A percentile compares a stretch with the other conserved stretches of the same genome.
Evolutionary conservation across 176 grass and related monocot species (phyloP).

Genomic region (Hordeum marinum): DNA sequence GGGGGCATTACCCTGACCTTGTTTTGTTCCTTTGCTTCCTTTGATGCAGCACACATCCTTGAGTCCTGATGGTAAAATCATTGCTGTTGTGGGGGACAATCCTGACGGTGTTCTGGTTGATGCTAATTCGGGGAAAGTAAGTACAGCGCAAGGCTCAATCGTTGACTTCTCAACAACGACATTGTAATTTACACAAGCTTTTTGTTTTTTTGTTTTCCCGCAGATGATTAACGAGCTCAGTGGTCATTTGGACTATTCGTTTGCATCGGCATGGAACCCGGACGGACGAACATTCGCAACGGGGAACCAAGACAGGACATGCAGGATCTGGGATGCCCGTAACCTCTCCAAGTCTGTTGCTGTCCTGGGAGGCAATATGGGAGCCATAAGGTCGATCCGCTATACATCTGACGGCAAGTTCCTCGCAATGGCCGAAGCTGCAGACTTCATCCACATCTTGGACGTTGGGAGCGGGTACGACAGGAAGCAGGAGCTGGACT

Average conservation of each 20-base stretch:
- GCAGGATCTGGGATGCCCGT: constrained; percentile 79
- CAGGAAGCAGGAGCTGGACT: constrained; percentile 75
- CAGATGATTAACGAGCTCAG: constrained; percentile 49
- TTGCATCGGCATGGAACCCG: constrained; percentile 85
- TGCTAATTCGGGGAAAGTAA: constrained; percentile 67
- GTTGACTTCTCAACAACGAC: not conserved
- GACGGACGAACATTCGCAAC: constrained; percentile 70
- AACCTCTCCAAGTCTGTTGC: constrained; percentile 69
- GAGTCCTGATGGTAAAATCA: constrained; percentile 72
- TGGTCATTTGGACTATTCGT: constrained; percentile 79
- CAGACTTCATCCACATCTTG: constrained; percentile 71
- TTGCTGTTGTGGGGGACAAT: constrained; percentile 58
- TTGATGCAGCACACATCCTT: constrained; percentile 66
- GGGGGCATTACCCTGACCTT: not conserved
- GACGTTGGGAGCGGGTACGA: constrained; percentile 49
- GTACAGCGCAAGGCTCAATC: not conserved
- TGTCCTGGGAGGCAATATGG: constrained; percentile 69
- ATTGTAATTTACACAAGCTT: not conserved
- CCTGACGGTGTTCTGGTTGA: constrained; percentile 67
- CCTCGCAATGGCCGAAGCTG: constrained; percentile 71
- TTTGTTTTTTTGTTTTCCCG: not conserved
- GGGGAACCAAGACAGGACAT: constrained; percentile 88
- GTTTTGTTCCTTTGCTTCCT: constrained; percentile 6
- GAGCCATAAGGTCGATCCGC: constrained; percentile 69
- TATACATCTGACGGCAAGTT: constrained; percentile 72